These are phyloP conservation scores for Alternaria triticimaculans DNA, from an alignment of 2,329 filamentous ascomycete genomes.

Conservation along the genomic window DNA sequence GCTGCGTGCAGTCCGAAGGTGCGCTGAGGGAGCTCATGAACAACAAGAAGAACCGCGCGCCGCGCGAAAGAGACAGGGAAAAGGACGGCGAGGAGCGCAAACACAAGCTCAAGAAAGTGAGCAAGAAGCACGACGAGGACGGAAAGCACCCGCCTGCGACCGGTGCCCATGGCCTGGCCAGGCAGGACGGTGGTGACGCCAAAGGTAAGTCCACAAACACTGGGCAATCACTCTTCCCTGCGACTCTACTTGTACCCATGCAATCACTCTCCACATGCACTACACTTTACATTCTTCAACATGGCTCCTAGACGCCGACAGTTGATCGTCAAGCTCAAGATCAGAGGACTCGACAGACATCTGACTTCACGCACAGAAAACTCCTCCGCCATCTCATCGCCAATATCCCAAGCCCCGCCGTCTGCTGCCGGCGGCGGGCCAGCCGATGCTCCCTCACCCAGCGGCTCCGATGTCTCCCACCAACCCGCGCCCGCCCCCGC, in stretches of 20 bases:
- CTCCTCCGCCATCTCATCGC: conserved; percentile 50
- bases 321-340: conserved; percentile 1
- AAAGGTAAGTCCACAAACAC: conserved; percentile 53
- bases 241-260: not conserved
- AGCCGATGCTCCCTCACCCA: conserved; percentile 69
- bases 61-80: conserved; percentile 60
- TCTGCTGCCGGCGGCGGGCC: conserved; percentile 60
- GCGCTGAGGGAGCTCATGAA: conserved; percentile 74
- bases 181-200: conserved; percentile 68
- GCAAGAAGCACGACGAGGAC: conserved; percentile 77
- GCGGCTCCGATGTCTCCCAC: conserved; percentile 62
- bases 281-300: not conserved
- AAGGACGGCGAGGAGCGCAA: conserved; percentile 55
- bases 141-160: conserved; percentile 67
- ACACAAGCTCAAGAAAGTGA: conserved; percentile 63
- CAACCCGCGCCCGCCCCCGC: conserved; percentile 67
- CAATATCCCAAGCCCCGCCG: conserved; percentile 53
- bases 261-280: not conserved
- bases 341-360: not conserved
- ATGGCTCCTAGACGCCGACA: not conserved
- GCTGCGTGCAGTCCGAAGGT: conserved; percentile 72
- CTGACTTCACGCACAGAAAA: conserved; percentile 36
- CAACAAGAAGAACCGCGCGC: conserved; percentile 66
- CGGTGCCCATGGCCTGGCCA: conserved; percentile 67
- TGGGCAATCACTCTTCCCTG: not conserved